Base-by-base conservation (phyloP, 305 asterid genomes). In the Euphrasia arctica region DNA sequence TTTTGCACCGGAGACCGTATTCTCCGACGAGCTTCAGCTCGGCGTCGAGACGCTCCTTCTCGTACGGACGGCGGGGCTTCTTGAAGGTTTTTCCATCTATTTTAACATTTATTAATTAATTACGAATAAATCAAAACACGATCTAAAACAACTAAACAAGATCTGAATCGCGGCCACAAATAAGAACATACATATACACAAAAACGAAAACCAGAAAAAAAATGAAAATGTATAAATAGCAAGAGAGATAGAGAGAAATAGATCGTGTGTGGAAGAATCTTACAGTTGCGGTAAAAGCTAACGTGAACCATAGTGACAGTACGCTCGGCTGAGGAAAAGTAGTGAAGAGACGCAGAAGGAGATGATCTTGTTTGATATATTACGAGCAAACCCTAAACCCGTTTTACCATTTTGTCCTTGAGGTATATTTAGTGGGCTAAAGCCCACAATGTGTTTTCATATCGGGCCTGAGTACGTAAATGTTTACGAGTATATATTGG, bases 61-160 rank as follows among this genome's bases (percentile, higher is more conserved):
- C 81, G 5, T 72, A 76, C n/a, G 82, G 82, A 6, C 82, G 71
- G 0, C 82, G 78, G 48, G 82, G 76, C 78, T 76, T 76, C 75
- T 76, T 76, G 70, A 76, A 76, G 5, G 80, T 76, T 61, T 76
- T 76, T 28, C 77, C 81, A 70, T 77, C 82, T 73, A 51, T 9
- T 55, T 61, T 22, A 45, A n/a, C 49, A 18, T 36, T 36, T 18
- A 2, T 29, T 29, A 1, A 29, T 15, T 10, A 41, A 49, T 39
- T 43, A 62, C 34, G 28, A 61, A 54, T 31, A 49, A 54, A 12
- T 2, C 32, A 18, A 25, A 9, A 4, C 5, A 28, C 29, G 41
- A 4, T 1, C 32, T 29, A 29, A 29, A 29, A 29, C 32, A 2
- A 0, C 3, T 29, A 29, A 58, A 64, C 27, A 15, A 5, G 41